Evolutionary conservation across 1,284 basidiomycete genomes (phyloP).

Genomic region (Puccinia horiana): DNA sequence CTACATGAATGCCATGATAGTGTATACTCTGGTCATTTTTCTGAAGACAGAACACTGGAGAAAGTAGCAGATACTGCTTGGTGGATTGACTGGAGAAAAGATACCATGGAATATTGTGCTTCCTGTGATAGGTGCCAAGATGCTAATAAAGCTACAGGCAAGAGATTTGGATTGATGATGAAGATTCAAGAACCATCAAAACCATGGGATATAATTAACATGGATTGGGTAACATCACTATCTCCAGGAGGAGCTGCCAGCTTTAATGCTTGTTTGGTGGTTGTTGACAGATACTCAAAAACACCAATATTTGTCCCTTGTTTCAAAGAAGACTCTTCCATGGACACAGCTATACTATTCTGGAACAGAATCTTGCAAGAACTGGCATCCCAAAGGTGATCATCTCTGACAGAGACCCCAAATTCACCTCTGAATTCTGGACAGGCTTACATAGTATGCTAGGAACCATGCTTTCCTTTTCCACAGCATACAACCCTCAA

Average conservation of each 20-base stretch:
- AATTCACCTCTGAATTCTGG: too few species aligned
- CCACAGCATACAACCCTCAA: constrained; percentile 24
- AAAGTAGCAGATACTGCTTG: constrained; percentile 3
- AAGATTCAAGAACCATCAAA: too few species aligned
- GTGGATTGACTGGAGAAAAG: constrained; percentile 17
- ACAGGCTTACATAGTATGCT: not conserved
- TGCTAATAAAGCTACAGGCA: constrained; percentile 2
- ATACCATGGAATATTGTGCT: not conserved
- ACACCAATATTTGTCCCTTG: constrained; percentile 12
- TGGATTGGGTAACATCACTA: too few species aligned
- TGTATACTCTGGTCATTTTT: not conserved
- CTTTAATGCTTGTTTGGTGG: not conserved
- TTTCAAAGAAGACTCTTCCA: constrained; percentile 9
- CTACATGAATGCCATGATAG: constrained; percentile 15
- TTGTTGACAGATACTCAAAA: constrained; percentile 16
- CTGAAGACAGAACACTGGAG: not conserved
- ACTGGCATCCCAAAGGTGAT: constrained; percentile 5
- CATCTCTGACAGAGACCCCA: constrained; percentile 29
- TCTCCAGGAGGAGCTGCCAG: not conserved
- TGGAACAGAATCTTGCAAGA: constrained; percentile 23
- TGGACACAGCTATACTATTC: constrained; percentile 15
- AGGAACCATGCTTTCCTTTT: constrained; percentile 4
- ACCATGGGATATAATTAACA: too few species aligned
- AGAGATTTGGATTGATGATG: too few species aligned
- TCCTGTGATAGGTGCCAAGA: constrained; percentile 14